Conservation (phyloP, 2,329 filamentous ascomycete species). For the Colletotrichum aenigma region DNA sequence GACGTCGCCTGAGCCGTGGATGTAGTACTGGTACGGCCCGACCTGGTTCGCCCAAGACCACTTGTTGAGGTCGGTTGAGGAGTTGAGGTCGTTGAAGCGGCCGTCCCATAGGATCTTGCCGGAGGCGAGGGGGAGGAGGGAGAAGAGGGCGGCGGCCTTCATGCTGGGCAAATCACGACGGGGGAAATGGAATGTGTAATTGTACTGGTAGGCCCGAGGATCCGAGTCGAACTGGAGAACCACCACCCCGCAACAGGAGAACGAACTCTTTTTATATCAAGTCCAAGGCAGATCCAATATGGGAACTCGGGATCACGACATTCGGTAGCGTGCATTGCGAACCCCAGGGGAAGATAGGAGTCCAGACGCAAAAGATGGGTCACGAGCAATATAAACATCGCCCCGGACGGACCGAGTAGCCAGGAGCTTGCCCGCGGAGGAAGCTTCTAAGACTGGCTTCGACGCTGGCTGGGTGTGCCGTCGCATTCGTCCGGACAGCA, state of each 20-base stretch:
- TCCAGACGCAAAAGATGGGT: not conserved
- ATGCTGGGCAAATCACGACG: not conserved
- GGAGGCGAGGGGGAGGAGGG: not conserved
- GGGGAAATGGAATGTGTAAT: not conserved
- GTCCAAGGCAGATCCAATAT: not conserved
- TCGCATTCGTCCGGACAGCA: constrained; percentile 3
- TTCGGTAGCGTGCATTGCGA: not conserved
- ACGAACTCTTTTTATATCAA: not conserved
- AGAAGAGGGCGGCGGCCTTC: not conserved
- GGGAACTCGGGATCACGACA: constrained; percentile 2
- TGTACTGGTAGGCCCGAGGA: not conserved
- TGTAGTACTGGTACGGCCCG: constrained; percentile 77
- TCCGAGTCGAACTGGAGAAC: not conserved
- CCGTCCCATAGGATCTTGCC: constrained; percentile 63
- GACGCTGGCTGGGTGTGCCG: not conserved
- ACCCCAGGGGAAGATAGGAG: not conserved
- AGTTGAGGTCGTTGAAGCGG: constrained; percentile 65
- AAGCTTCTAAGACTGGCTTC: not conserved
- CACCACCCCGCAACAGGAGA: not conserved
- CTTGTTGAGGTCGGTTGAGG: constrained; percentile 57
- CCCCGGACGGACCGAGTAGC: constrained; percentile 5
- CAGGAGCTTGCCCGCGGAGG: not conserved
- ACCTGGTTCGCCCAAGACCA: constrained; percentile 73
- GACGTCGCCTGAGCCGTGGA: constrained; percentile 65
- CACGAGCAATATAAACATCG: constrained; percentile 6